phyloP scores from a whole-genome alignment of 2,329 filamentous ascomycete genomes.

The Fusarium nodosum region DNA sequence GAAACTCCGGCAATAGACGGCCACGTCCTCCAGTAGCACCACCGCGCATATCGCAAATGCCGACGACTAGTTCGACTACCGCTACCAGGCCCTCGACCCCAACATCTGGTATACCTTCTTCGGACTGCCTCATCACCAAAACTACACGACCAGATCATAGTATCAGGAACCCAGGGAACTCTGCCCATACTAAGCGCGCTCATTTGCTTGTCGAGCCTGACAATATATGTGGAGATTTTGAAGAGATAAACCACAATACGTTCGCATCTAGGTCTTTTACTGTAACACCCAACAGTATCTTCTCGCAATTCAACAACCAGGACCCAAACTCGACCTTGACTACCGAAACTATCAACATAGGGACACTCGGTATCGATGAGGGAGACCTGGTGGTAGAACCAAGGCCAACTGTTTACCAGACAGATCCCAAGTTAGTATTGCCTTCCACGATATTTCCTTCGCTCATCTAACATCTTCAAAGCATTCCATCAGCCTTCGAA shows the following conservation, averaged over 20 bases:
- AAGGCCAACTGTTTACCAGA: neutral
- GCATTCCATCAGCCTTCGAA: neutral
- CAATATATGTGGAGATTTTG: too few species aligned
- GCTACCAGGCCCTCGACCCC: neutral
- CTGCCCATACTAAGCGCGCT: too few species aligned
- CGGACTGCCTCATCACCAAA: neutral
- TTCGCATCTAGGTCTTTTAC: neutral
- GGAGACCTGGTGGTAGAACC: too few species aligned
- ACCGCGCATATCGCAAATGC: too few species aligned
- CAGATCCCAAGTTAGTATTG: neutral
- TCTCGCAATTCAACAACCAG: neutral
- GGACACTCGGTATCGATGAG: neutral
- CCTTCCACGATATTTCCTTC: rapidly evolving
- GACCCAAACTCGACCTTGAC: neutral
- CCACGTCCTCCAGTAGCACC: rapidly evolving
- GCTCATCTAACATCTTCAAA: neutral
- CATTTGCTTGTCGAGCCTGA: too few species aligned
- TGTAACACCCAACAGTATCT: neutral
- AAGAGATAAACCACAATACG: neutral
- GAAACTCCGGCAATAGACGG: neutral
- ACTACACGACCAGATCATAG: neutral
- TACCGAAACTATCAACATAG: neutral
- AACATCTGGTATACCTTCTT: neutral
- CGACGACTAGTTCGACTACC: neutral
- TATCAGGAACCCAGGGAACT: too few species aligned